Evolutionary conservation across 2,329 filamentous ascomycete genomes (phyloP), one percentile per base, ranked within the genome.

Genomic region (Uncinocarpus reesii): DNA sequence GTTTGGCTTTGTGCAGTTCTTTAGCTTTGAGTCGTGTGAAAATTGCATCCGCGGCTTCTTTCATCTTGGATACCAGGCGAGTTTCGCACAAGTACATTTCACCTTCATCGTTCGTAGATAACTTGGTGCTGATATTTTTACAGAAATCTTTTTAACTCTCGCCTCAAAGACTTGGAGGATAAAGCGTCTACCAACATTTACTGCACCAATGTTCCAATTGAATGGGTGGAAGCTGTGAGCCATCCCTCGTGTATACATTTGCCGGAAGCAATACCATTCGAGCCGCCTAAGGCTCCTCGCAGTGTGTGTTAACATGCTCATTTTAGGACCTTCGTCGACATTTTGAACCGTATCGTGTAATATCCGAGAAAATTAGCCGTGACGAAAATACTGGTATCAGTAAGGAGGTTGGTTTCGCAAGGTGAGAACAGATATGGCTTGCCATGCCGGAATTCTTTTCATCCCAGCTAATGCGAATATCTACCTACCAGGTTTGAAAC

Each of bases 111-210:
- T n/a, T n/a, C n/a, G n/a, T n/a, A n/a, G n/a, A n/a, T n/a, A n/a
- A n/a, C n/a, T n/a, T n/a, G n/a, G n/a, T n/a, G n/a, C n/a, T n/a
- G n/a, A n/a, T n/a, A n/a, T 58, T 43, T n/a, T 53, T 8, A 10
- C 50, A 93, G 84, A 92, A 96, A 73, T 96, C 90, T 16, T 95
- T n/a, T 96, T 71, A 98, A 98, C 68, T 89, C 89, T 57, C 88
- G 93, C 58, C 84, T 98, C 59, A 96, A 98, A 76, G 90, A 92
- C 38, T 86, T 96, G 61, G 84, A 89, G 48, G 90, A 98, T 61
- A 85, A 84, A 45, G 62, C 69, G 35, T 96, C 93, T 40, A 96
- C 92, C 55, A 98, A 98, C 64, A 78, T 98, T 54, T 98, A 98
- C 68, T 89, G 96, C 54, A 98, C 93, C 23, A 98, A 96, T 68